phyloP scores from a whole-genome alignment of 2,329 filamentous ascomycete species.

The Pseudogymnoascus sp. region DNA sequence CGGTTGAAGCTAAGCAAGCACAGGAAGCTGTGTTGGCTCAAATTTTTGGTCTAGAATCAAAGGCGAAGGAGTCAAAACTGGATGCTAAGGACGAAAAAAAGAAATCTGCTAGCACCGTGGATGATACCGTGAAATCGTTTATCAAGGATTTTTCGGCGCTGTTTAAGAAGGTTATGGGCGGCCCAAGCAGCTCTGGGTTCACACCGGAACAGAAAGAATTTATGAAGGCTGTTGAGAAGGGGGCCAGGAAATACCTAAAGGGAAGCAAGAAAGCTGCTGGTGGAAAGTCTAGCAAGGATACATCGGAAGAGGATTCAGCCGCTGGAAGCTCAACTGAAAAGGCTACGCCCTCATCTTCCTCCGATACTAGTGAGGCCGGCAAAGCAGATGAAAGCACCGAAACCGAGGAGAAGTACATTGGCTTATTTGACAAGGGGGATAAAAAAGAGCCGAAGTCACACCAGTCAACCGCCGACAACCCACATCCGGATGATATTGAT shows the following conservation, averaged over 20 bases:
- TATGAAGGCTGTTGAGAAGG: slow-evolving; percentile 42
- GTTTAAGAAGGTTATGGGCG: slow-evolving; percentile 36
- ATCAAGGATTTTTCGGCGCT: slow-evolving; percentile 34
- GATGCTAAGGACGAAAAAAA: slow-evolving; percentile 16
- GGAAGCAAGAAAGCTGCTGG: slow-evolving; percentile 12
- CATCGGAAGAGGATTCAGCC: slow-evolving; percentile 11
- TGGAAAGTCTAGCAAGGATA: slow-evolving; percentile 13
- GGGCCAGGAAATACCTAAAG: slow-evolving; percentile 43
- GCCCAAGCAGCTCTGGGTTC: slow-evolving; percentile 31
- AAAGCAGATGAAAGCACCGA: slow-evolving; percentile 14
- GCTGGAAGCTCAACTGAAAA: slow-evolving; percentile 16
- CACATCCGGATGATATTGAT: slow-evolving; percentile 29
- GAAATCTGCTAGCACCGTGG: slow-evolving; percentile 3
- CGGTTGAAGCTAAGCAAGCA: slow-evolving; percentile 44
- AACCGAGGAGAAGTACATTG: slow-evolving; percentile 15
- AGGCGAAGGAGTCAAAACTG: background rate
- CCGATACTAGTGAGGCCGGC: slow-evolving; percentile 16
- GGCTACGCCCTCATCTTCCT: slow-evolving; percentile 16
- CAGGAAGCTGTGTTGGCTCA: slow-evolving; percentile 46
- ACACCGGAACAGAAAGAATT: slow-evolving; percentile 37
- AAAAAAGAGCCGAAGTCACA: background rate
- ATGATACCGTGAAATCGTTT: slow-evolving; percentile 29
- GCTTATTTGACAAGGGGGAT: slow-evolving; percentile 18
- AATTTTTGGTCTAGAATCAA: slow-evolving; percentile 43
- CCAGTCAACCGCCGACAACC: slow-evolving; percentile 9